Base-by-base conservation (phyloP, 306 rosid species). In the Hylodesmum podocarpum region DNA sequence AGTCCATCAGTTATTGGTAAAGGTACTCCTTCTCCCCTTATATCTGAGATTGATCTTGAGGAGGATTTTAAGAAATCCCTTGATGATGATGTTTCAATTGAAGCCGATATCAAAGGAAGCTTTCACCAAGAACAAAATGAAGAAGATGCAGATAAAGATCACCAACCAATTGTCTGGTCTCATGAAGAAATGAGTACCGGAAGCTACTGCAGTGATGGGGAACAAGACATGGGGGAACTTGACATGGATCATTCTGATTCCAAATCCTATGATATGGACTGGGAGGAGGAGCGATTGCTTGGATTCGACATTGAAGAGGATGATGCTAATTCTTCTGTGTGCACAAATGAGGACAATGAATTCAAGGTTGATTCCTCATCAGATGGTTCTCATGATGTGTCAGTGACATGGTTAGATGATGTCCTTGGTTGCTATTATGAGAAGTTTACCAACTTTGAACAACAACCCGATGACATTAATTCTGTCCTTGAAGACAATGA, bases 281-380 rank as follows among this genome's bases (percentile, higher is more conserved):
- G 87, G 93, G 89, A 90, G 47, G 86, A 84, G 67, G 88, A 77
- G 40, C 76, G 33, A 10, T 70, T 73, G 50, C 46, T 47, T 28
- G 73, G 73, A 43, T 69, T 74, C 46, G 78, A 83, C 71, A 62
- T 70, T 1, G 85, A 78, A 76, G 80, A 80, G 41, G 84, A 71
- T 75, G 84, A 71, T 75, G 75, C 16, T 6, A 72, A 73, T 59
- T 76, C 81, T 66, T 66, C 79, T 27, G 75, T 84, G 21, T 57
- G 51, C 39, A 46, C 77, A 15, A 87, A 77, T 50, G 85, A 77
- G 43, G 82, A 77, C 25, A 72, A 72, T 36, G 81, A 78, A 8
- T 71, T 83, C 53, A 77, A 58, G 39, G 33, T 40, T 16, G 86
- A 82, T 70, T 51, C 44, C 49, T 85, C 75, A 46, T 78, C 78